phyloP scores from a whole-genome alignment of 1,284 basidiomycete species.

The Fistulina hepatica region DNA sequence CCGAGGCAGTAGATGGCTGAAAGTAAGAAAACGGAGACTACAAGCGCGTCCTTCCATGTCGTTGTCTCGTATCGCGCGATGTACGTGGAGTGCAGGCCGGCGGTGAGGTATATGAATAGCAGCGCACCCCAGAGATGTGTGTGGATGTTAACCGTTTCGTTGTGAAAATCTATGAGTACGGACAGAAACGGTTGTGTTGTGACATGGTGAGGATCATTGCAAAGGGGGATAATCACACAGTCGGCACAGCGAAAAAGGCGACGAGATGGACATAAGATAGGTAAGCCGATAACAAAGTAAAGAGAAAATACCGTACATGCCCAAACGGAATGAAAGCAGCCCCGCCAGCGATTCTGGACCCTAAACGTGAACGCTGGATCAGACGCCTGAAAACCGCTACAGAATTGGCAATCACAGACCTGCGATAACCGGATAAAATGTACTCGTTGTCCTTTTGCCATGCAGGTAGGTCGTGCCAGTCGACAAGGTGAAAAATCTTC shows the following conservation, averaged over 20 bases:
- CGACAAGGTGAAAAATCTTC: too few relatives aligned
- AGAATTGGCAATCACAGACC: slow-evolving; percentile 25
- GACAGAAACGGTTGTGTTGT: slow-evolving; percentile 1
- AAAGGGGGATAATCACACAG: slow-evolving; percentile 1
- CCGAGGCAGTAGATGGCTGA: slow-evolving; percentile 67
- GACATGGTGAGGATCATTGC: slow-evolving; percentile 3
- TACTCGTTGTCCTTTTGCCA: slow-evolving; percentile 73
- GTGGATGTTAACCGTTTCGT: slow-evolving; percentile 89
- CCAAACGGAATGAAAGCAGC: slow-evolving; percentile 59
- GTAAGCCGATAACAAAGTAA: too few relatives aligned
- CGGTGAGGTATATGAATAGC: slow-evolving; percentile 54
- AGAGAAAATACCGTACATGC: slow-evolving; percentile 46
- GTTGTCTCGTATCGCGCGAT: slow-evolving; percentile 38
- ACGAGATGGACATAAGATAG: too few relatives aligned
- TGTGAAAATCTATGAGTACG: slow-evolving; percentile 56
- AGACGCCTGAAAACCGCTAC: slow-evolving; percentile 9
- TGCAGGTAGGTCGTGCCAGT: slow-evolving; percentile 52
- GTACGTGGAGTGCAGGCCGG: slow-evolving; percentile 40
- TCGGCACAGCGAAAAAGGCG: slow-evolving; percentile 12
- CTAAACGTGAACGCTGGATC: slow-evolving; percentile 29
- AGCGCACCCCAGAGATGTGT: slow-evolving; percentile 72
- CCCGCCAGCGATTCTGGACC: slow-evolving; percentile 50
- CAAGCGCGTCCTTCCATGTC: slow-evolving; percentile 53
- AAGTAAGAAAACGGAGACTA: slow-evolving; percentile 60
- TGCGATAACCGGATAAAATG: slow-evolving; percentile 63